phyloP scores from a whole-genome alignment of 108 stramenopile species.

The Cylindrotheca fusiformis region DNA sequence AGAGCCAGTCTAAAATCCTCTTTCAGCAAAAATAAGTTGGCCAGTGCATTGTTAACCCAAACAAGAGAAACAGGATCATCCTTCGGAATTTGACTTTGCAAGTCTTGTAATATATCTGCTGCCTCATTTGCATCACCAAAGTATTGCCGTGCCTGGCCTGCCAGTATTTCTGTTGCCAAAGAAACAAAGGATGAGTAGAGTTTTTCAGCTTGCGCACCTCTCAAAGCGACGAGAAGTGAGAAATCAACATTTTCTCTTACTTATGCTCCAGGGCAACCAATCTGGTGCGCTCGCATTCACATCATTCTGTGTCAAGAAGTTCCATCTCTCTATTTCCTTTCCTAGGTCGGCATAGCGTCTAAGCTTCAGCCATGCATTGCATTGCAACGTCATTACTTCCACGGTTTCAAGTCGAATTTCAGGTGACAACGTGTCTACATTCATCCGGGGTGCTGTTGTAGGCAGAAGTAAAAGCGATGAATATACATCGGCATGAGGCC shows the following conservation, averaged over 20 bases:
- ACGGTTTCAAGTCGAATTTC: conserved; percentile 43
- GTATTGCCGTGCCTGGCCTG: conserved; percentile 56
- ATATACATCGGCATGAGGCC: conserved; percentile 34
- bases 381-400: conserved; percentile 66
- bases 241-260: conserved; percentile 12
- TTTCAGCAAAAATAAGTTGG: conserved; percentile 60
- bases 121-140: conserved; percentile 18
- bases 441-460: conserved; percentile 3
- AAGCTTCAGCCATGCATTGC: conserved; percentile 57
- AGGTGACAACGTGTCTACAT: not conserved
- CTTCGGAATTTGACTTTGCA: conserved; percentile 41
- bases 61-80: conserved; percentile 23
- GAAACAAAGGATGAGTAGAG: conserved; percentile 19
- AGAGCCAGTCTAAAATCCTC: conserved; percentile 83
- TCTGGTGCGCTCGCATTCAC: conserved; percentile 15
- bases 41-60: conserved; percentile 58
- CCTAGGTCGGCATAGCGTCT: conserved; percentile 58
- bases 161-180: conserved; percentile 43
- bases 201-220: not conserved
- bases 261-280: conserved; percentile 46
- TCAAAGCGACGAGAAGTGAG: conserved; percentile 1
- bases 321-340: conserved; percentile 55
- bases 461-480: conserved; percentile 22
- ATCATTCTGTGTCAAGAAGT: conserved; percentile 34
- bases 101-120: conserved; percentile 49